A percentile compares a stretch with the other conserved stretches of the same genome.
Conservation (phyloP, 352 stramenopile genomes). For the Peronospora tabacina region DNA sequence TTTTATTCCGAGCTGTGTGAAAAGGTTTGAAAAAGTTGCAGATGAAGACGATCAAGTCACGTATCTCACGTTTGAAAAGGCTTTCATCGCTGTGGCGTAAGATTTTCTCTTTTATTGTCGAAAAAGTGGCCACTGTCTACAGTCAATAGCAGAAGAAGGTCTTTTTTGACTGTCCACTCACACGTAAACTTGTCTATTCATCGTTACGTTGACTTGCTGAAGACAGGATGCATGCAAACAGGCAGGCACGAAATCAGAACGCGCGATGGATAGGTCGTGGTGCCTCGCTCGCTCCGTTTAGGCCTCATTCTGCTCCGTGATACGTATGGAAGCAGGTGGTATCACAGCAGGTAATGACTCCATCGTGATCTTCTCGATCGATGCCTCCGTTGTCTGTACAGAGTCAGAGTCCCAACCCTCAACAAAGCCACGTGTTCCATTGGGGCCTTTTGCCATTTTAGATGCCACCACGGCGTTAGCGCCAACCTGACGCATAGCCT, state of each 20-base stretch:
- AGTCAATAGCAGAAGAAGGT: no score
- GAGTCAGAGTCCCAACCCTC: slow-evolving; percentile 37
- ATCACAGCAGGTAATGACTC: slow-evolving; percentile 1
- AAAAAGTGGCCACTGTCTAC: no score
- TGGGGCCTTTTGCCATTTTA: slow-evolving; percentile 65
- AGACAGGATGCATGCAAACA: slow-evolving; percentile 5
- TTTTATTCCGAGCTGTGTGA: no score
- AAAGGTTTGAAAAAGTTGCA: no score
- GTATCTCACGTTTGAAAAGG: no score
- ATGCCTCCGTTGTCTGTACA: slow-evolving; percentile 5
- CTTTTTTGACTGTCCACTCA: no score
- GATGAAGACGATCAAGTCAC: no score
- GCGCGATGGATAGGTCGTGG: background rate
- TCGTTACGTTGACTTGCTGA: slow-evolving; percentile 11
- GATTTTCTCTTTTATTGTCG: no score
- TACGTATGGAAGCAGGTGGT: slow-evolving; percentile 7
- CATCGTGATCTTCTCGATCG: slow-evolving; percentile 2
- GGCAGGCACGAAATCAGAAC: slow-evolving; percentile 15
- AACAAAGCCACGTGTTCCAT: slow-evolving; percentile 63
- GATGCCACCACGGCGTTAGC: slow-evolving; percentile 51
- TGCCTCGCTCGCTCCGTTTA: slow-evolving; percentile 1
- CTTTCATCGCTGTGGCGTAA: no score
- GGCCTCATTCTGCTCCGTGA: slow-evolving; percentile 8
- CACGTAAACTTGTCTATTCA: slow-evolving; percentile 10
- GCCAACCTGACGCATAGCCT: slow-evolving; percentile 58